Base-by-base conservation (phyloP, 305 asterid genomes). In the Rubia occidens region DNA sequence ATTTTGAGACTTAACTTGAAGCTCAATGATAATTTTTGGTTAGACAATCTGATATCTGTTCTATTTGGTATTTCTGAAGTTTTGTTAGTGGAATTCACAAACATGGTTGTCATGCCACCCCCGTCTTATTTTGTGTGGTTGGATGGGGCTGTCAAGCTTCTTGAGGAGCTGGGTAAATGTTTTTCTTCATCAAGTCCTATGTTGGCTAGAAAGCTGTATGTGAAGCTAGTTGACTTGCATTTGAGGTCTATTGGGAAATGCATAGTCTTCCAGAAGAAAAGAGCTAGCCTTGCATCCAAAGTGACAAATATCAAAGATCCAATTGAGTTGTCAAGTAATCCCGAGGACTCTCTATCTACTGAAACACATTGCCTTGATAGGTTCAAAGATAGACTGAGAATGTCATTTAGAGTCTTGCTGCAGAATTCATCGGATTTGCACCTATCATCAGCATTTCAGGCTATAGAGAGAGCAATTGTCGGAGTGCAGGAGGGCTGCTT, bases 401-500 rank as follows among this genome's bases (percentile, higher is more conserved):
- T 69, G 77, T 93, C 98, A 68, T 86, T 93, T 64, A 74, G 67
- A 70, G 80, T 77, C 61, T 85, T 84, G 73, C 65, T 93, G 67
- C 83, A 76, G 83, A 83, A 82, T 76, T 79, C 97, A 76, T 83
- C 92, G 60, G 90, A 81, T 70, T 80, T 83, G 79, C 97, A 87
- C 77, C 80, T 93, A 60, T 72, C 74, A 70, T 83, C 95, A 21
- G 82, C 85, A 70, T 71, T 90, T 81, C 88, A 87, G 81, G 81
- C 89, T 77, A 80, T 87, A 51, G 98, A 93, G 86, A 90, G 98
- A 86, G 96, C 98, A 78, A 69, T 93, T 82, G 89, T 84, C 62
- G 98, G 96, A 75, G 83, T 81, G 75, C 88, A 85, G 79, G 88
- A 85, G 67, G 87, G 86, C 71, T 77, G 80, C 78, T 73, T 75